These are phyloP conservation scores for Nitzschia sp. DNA, from an alignment of 108 stramenopile genomes.

Conservation along the genomic window DNA sequence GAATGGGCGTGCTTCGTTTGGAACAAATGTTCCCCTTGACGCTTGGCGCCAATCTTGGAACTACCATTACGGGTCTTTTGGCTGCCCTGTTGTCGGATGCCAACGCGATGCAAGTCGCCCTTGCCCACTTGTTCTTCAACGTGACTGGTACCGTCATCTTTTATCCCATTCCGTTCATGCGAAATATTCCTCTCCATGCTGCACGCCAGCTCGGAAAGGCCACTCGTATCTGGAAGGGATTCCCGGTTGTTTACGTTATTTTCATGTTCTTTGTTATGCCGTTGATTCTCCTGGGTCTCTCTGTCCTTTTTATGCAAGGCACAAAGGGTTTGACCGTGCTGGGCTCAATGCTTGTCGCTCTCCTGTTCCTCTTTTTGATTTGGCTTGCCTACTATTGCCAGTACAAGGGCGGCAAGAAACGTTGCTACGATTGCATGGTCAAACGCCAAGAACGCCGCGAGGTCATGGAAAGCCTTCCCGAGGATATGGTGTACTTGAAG, in stretches of 20 bases:
- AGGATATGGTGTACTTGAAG: conserved; percentile 57
- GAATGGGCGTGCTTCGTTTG: conserved; percentile 63
- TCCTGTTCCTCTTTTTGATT: conserved; percentile 35
- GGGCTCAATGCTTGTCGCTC: conserved; percentile 55
- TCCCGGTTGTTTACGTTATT: conserved; percentile 75
- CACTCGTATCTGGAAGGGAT: conserved; percentile 57
- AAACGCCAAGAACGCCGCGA: conserved; percentile 40
- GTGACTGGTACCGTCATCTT: conserved; percentile 77
- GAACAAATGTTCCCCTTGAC: conserved; percentile 78
- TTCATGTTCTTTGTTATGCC: conserved; percentile 71
- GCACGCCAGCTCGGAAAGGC: conserved; percentile 67
- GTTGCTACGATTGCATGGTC: conserved; percentile 36
- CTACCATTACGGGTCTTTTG: conserved; percentile 71
- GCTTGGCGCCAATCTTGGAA: conserved; percentile 87
- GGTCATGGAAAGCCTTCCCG: conserved; percentile 41
- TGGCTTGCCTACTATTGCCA: conserved; percentile 54
- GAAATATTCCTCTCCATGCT: conserved; percentile 61
- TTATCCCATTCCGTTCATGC: conserved; percentile 87
- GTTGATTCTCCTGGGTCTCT: conserved; percentile 61
- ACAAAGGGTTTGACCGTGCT: conserved; percentile 66
- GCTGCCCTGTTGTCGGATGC: conserved; percentile 69
- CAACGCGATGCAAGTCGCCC: conserved; percentile 71
- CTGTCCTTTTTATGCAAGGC: conserved; percentile 53
- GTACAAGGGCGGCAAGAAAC: conserved; percentile 44
- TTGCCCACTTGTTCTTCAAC: conserved; percentile 86